These are phyloP conservation scores for Pulveroboletus ravenelii DNA, from an alignment of 768 basidiomycete species.

Conservation along the genomic window DNA sequence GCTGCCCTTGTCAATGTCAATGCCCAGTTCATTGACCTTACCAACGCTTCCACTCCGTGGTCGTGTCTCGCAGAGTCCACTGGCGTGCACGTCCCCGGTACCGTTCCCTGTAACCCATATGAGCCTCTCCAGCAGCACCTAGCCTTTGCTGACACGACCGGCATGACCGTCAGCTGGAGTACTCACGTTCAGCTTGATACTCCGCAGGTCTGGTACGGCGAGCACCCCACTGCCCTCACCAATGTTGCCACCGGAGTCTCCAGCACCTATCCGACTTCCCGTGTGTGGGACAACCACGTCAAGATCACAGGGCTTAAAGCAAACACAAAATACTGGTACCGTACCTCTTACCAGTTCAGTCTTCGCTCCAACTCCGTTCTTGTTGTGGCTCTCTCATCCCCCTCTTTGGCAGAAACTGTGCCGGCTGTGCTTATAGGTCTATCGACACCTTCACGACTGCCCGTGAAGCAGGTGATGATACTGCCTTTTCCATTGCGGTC, in stretches of 20 bases:
- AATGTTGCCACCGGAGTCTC: conserved; percentile 19
- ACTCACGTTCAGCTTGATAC: conserved; percentile 16
- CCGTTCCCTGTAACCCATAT: conserved; percentile 25
- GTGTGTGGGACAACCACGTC: conserved; percentile 28
- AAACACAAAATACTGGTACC: conserved; percentile 26
- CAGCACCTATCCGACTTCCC: conserved; percentile 21
- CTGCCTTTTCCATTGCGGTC: conserved; percentile 21
- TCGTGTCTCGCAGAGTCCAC: conserved; percentile 27
- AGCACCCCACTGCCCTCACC: conserved; percentile 15
- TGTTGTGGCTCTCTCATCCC: neutral
- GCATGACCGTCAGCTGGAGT: conserved; percentile 28
- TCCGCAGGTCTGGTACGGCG: conserved; percentile 25
- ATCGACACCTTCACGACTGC: conserved; percentile 25
- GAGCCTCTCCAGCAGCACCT: conserved; percentile 26
- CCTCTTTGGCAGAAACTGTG: conserved; percentile 17
- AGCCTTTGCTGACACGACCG: conserved; percentile 22
- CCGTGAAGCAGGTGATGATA: conserved; percentile 15
- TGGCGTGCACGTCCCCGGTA: conserved; percentile 26
- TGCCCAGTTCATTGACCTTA: conserved; percentile 18
- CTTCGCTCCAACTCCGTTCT: neutral
- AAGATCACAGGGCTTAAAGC: conserved; percentile 23
- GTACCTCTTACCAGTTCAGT: conserved; percentile 24
- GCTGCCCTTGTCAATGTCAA: conserved; percentile 7
- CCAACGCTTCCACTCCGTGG: conserved; percentile 6
- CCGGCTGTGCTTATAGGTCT: conserved; percentile 23